Evolutionary conservation across 192 early-diverging fungal species (phyloP), one percentile per base, ranked within the genome.

Genomic region (Kappamyces sp.): DNA sequence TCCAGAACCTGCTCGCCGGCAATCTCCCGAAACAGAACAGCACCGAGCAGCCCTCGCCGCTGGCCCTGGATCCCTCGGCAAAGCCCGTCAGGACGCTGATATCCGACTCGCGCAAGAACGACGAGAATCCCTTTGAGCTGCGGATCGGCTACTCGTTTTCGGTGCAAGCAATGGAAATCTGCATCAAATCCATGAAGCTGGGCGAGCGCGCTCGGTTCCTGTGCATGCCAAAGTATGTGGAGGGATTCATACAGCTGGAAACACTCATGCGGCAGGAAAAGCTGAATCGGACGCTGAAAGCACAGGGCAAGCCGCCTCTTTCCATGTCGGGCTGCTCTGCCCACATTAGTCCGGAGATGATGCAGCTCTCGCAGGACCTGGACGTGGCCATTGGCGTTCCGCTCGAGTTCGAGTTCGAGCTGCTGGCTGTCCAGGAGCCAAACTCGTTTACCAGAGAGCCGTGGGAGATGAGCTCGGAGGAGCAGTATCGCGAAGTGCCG

Each of bases 361-460:
- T 66, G 47, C 61, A 69, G 1, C 39, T 58, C 5, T 60, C 68
- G 43, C 37, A 40, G 9, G 73, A 72, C 39, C 62, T 81, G 11
- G 63, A 66, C 29, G 49, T 57, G n/a, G 53, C 68, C 22, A 29
- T 62, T 36, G 58, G 60, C 50, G 57, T 63, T 5, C 70, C 70
- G 2, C 61, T 81, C 3, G 78, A 81, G 49, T 66, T 81, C 45
- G 75, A 77, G 42, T 65, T 81, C 60, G 71, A 73, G 22, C 64
- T 81, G 32, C n/a, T 73, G 11, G 54, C 67, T 1, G 75, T 77
- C 3, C 72, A 66, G 33, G 40, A 54, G 39, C 78, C 75, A 4
- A 63, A 66, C 32, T 41, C 45, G 11, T 81, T 69, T 49, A 41
- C 45, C n/a, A 62, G 62, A 9, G 66, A 81, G 50, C 55, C 64